Conservation (phyloP, 2,329 filamentous ascomycete species). For the Curvularia spicifera region DNA sequence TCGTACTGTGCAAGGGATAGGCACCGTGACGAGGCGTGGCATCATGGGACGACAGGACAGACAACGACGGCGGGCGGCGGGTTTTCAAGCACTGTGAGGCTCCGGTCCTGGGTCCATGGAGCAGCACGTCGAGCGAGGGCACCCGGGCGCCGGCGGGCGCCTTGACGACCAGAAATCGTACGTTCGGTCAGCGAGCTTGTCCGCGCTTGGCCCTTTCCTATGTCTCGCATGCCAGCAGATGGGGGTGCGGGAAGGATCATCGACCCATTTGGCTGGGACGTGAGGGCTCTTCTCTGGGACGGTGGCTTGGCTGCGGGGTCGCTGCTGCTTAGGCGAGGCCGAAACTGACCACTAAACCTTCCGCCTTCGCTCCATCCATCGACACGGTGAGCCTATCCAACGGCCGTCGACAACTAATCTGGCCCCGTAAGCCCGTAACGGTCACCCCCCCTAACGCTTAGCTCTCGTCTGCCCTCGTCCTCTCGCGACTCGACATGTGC, state of each 20-base stretch:
- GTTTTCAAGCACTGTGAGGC: constrained; percentile 22
- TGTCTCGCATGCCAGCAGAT: constrained; percentile 8
- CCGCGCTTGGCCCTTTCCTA: constrained; percentile 14
- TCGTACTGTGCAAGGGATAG: not conserved
- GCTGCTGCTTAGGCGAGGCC: constrained; percentile 35
- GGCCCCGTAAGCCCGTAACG: constrained; percentile 11
- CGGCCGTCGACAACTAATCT: constrained; percentile 17
- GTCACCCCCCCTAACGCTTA: constrained; percentile 7
- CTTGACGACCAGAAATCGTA: not conserved
- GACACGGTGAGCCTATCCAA: constrained; percentile 34
- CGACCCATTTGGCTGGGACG: constrained; percentile 27
- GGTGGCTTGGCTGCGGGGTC: constrained; percentile 33
- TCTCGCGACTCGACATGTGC: not conserved
- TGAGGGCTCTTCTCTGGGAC: constrained; percentile 9
- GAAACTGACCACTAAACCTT: constrained; percentile 27
- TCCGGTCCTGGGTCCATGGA: constrained; percentile 16
- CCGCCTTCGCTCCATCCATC: constrained; percentile 16
- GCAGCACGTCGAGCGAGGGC: too few species aligned
- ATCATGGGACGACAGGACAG: not conserved
- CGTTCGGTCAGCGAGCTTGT: constrained; percentile 8
- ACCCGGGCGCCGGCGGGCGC: too few species aligned
- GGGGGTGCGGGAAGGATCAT: constrained; percentile 31
- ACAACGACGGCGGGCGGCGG: not conserved
- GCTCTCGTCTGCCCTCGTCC: not conserved
- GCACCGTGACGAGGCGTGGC: not conserved